Percentiles rank a stretch among this genome's conserved stretches.
Evolutionary conservation across 2,329 filamentous ascomycete genomes (phyloP).

Genomic region (Ceratocystis eucalypticola): DNA sequence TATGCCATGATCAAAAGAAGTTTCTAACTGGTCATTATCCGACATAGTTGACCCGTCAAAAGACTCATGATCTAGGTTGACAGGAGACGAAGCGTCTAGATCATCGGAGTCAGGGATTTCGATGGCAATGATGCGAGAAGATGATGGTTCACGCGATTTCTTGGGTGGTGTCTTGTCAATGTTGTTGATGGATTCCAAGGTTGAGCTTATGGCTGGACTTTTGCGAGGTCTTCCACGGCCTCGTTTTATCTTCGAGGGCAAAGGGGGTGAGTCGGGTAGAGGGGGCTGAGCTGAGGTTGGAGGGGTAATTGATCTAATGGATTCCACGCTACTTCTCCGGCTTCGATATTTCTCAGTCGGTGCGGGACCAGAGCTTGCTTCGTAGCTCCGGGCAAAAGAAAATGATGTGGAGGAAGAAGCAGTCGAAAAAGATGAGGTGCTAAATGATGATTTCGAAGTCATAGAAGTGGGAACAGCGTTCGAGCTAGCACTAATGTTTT

Average conservation of each 20-base stretch:
- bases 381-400: neutral
- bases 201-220: neutral
- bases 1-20: slow-evolving; percentile 19
- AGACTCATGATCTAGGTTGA: neutral
- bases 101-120: slow-evolving; percentile 20
- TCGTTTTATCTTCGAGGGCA: slow-evolving; percentile 20
- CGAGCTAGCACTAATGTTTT: slow-evolving; percentile 21
- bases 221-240: slow-evolving; percentile 25
- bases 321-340: slow-evolving; percentile 2
- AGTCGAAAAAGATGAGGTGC: neutral
- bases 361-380: neutral
- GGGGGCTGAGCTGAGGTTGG: slow-evolving; percentile 16
- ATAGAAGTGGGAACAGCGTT: neutral
- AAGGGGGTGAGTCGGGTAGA: neutral
- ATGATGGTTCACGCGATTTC: neutral
- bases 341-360: slow-evolving; percentile 3
- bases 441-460: slow-evolving; percentile 5
- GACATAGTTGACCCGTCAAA: slow-evolving; percentile 9
- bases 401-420: neutral
- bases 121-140: slow-evolving; percentile 7
- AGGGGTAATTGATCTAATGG: slow-evolving; percentile 5
- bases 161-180: neutral
- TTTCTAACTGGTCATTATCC: slow-evolving; percentile 14
- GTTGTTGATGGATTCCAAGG: neutral
- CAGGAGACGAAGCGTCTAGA: neutral